Evolutionary conservation across 2,329 filamentous ascomycete species (phyloP).

Genomic region (Cladobotryum mycophilum): DNA sequence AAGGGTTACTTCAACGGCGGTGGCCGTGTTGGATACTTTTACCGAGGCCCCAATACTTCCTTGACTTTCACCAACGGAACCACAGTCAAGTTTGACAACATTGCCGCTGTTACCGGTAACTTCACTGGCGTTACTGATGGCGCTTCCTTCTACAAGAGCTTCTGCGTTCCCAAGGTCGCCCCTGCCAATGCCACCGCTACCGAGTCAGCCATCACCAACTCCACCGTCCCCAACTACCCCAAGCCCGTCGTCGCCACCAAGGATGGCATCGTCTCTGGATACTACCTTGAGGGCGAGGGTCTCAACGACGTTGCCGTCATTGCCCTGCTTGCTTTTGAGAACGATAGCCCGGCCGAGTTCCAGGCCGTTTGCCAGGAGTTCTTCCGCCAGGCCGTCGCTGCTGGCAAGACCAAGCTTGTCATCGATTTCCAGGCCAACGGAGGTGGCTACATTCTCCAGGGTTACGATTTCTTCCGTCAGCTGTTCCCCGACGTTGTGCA

Average conservation of each 20-base stretch:
- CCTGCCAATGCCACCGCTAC: background rate
- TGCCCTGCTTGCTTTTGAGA: constrained; percentile 20
- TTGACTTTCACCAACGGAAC: no score
- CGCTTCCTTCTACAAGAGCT: constrained; percentile 22
- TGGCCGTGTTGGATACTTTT: no score
- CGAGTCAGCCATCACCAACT: background rate
- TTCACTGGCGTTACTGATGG: no score
- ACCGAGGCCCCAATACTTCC: no score
- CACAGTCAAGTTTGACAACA: no score
- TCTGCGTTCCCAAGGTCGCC: constrained; percentile 21
- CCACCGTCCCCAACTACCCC: constrained; percentile 21
- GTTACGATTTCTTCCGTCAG: constrained; percentile 56
- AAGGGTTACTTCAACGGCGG: no score
- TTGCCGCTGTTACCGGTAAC: no score
- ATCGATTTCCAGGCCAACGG: constrained; percentile 41
- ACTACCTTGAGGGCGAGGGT: constrained; percentile 29
- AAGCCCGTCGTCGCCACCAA: constrained; percentile 22
- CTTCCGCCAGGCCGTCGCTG: constrained; percentile 30
- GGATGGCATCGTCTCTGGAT: constrained; percentile 21
- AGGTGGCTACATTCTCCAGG: constrained; percentile 53
- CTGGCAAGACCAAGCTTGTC: constrained; percentile 53
- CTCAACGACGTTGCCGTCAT: constrained; percentile 29
- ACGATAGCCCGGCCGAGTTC: constrained; percentile 25
- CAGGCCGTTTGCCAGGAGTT: constrained; percentile 28
- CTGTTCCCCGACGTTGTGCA: constrained; percentile 37